A percentile compares a stretch with the other conserved stretches of the same genome.
Evolutionary conservation across 2,329 filamentous ascomycete species (phyloP).

Genomic region (Epichloe brachyelytri): DNA sequence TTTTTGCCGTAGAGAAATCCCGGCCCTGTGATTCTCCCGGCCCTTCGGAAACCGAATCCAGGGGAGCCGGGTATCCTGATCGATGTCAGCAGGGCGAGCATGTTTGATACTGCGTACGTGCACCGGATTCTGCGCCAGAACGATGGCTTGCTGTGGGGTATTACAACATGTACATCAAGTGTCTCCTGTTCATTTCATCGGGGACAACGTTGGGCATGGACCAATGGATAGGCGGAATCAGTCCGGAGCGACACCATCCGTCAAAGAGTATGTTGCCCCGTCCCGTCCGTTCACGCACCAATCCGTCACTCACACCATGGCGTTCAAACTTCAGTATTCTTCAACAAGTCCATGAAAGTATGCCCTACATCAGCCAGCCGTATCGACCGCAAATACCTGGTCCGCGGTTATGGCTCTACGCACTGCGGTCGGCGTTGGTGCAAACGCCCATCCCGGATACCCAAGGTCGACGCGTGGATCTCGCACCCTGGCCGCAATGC

Average conservation of each 20-base stretch:
- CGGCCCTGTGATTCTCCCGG: conserved; percentile 10
- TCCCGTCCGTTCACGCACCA: too few species aligned
- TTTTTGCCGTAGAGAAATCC: conserved; percentile 6
- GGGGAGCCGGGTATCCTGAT: conserved; percentile 24
- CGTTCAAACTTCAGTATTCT: conserved; percentile 19
- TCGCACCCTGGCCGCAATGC: conserved; percentile 28
- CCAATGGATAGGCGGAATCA: conserved; percentile 28
- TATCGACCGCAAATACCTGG: conserved; percentile 14
- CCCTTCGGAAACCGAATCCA: conserved; percentile 6
- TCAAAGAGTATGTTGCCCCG: conserved; percentile 10
- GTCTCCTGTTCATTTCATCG: conserved; percentile 17
- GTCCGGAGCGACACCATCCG: conserved; percentile 18
- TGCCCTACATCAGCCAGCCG: conserved; percentile 22
- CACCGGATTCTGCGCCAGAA: conserved; percentile 24
- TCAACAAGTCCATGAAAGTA: conserved; percentile 25
- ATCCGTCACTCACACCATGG: too few species aligned
- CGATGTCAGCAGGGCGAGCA: conserved; percentile 27
- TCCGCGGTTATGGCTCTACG: conserved; percentile 10
- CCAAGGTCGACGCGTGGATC: conserved; percentile 22
- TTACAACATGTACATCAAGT: conserved; percentile 28
- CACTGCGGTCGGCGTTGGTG: conserved; percentile 21
- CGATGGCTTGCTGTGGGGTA: conserved; percentile 26
- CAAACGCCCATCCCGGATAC: conserved; percentile 22
- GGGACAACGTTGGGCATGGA: conserved; percentile 27
- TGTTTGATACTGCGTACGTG: conserved; percentile 34